Conservation (phyloP, 2,329 filamentous ascomycete genomes). For the Stemphylium beticola region DNA sequence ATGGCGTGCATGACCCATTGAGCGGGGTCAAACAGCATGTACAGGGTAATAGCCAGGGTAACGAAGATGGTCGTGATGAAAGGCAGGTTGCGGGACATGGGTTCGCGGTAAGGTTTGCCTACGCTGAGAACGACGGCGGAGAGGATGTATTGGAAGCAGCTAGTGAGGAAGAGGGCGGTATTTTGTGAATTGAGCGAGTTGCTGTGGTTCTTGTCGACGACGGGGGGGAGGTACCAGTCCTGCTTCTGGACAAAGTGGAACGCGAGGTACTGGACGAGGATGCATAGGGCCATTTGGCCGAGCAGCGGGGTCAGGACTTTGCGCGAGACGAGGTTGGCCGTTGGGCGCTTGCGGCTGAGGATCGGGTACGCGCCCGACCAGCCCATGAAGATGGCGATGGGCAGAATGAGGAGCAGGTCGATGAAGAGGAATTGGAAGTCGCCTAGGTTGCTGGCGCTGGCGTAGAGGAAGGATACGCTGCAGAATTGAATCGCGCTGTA, state of each 20-base stretch:
- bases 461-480: slow-evolving; percentile 94
- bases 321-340: slow-evolving; percentile 86
- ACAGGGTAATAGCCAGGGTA: slow-evolving; percentile 70
- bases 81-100: slow-evolving; percentile 79
- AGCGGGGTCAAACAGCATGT: slow-evolving; percentile 81
- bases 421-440: slow-evolving; percentile 99
- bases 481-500: slow-evolving; percentile 99
- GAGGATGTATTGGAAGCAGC: slow-evolving; percentile 93
- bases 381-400: slow-evolving; percentile 98
- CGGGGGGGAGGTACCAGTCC: slow-evolving; percentile 83
- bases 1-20: slow-evolving; percentile 74
- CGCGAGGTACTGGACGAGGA: slow-evolving; percentile 75
- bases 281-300: slow-evolving; percentile 83
- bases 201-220: slow-evolving; percentile 76
- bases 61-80: slow-evolving; percentile 79
- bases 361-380: slow-evolving; percentile 86
- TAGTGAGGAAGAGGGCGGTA: slow-evolving; percentile 85
- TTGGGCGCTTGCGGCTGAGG: slow-evolving; percentile 84
- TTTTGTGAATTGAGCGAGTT: slow-evolving; percentile 94
- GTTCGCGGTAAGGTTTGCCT: slow-evolving; percentile 87
- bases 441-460: slow-evolving; percentile 89
- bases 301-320: slow-evolving; percentile 90
- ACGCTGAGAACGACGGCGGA: slow-evolving; percentile 88
- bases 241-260: slow-evolving; percentile 79
- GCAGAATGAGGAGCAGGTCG: slow-evolving; percentile 87